Conservation (phyloP, 2,329 filamentous ascomycete genomes). For the Teratosphaeriaceae sp. region DNA sequence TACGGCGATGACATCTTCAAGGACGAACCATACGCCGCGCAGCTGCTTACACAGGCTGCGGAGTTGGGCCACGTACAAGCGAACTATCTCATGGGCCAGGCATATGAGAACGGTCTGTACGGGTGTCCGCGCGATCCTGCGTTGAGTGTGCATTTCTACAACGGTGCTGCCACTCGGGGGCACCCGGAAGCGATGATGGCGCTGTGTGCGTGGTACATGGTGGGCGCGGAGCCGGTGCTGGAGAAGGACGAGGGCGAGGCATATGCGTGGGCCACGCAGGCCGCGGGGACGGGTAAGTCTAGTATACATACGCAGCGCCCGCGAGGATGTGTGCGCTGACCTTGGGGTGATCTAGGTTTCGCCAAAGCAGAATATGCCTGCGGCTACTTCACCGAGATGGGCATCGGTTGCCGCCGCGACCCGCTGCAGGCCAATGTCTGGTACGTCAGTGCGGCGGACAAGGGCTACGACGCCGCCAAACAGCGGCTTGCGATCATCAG, state of each 20-base stretch:
- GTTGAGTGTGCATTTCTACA: conserved; percentile 96
- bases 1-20: conserved; percentile 91
- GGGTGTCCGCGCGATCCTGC: conserved; percentile 86
- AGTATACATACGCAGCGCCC: conserved; percentile 3
- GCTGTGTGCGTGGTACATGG: conserved; percentile 96
- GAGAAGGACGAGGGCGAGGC: conserved; percentile 95
- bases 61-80: conserved; percentile 86
- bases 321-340: not conserved
- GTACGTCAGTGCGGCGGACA: conserved; percentile 93
- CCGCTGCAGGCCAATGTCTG: conserved; percentile 96
- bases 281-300: conserved; percentile 71
- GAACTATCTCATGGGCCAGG: conserved; percentile 84
- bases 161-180: conserved; percentile 76
- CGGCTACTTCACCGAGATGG: conserved; percentile 97
- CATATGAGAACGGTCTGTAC: conserved; percentile 87
- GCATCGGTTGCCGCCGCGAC: conserved; percentile 89
- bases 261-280: conserved; percentile 88
- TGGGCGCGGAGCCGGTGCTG: conserved; percentile 83
- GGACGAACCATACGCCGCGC: conserved; percentile 83
- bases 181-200: conserved; percentile 95
- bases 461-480: conserved; percentile 83
- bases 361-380: conserved; percentile 82
- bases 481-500: conserved; percentile 81
- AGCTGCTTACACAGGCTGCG: conserved; percentile 89
- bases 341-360: conserved; percentile 43